Evolutionary conservation across 805 yeast genomes (phyloP).

Genomic region (Metschnikowia kofuensis): DNA sequence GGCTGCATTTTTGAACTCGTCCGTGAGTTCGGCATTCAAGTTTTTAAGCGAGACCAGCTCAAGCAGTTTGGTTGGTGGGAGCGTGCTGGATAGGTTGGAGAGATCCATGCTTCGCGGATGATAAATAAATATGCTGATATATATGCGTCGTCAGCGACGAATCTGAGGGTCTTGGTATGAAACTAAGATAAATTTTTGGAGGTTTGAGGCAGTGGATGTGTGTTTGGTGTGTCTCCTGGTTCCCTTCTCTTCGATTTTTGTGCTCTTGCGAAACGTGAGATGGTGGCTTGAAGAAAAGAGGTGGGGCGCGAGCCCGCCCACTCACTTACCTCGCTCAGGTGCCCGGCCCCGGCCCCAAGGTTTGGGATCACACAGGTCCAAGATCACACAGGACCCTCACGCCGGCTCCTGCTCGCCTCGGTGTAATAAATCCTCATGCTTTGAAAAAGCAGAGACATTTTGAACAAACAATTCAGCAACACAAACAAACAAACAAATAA

Average conservation of each 20-base stretch:
- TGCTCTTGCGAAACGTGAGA: neutral
- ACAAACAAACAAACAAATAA: too few relatives aligned
- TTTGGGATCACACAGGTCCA: too few relatives aligned
- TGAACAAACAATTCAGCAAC: too few relatives aligned
- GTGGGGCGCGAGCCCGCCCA: neutral
- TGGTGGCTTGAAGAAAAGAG: neutral
- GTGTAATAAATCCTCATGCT: too few relatives aligned
- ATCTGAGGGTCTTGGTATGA: too few relatives aligned
- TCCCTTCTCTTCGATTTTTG: neutral
- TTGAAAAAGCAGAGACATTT: too few relatives aligned
- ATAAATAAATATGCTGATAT: neutral
- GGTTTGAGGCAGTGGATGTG: neutral
- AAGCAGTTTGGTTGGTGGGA: constrained; percentile 53
- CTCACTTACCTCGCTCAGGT: neutral
- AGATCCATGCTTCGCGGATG: constrained; percentile 48
- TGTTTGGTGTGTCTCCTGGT: neutral
- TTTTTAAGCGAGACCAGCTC: constrained; percentile 46
- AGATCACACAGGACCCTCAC: too few relatives aligned
- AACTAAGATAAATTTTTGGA: neutral
- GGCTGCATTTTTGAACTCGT: constrained; percentile 71
- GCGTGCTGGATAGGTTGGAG: constrained; percentile 53
- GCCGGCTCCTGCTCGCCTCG: too few relatives aligned
- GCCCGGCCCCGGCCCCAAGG: too few relatives aligned
- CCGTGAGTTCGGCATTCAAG: constrained; percentile 51
- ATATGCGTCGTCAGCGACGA: neutral